phyloP scores from a whole-genome alignment of 139 green algal genomes.

The Chlorella vulgaris region DNA sequence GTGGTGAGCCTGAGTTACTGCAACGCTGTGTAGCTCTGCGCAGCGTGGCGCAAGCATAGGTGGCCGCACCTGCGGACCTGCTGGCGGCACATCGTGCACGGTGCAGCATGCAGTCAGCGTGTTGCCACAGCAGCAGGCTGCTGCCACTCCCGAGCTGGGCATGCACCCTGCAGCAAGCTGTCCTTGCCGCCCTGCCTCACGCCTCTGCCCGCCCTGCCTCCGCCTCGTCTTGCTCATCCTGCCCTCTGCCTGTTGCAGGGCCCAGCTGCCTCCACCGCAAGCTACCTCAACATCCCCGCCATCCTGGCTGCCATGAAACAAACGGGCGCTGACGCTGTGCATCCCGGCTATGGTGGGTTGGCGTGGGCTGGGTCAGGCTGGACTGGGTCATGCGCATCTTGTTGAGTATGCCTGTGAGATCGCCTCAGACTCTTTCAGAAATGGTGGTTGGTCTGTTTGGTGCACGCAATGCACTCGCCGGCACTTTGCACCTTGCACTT shows the following conservation, averaged over 20 bases:
- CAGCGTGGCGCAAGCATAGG: too few species aligned
- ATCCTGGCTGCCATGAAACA: constrained; percentile 67
- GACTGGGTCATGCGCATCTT: too few species aligned
- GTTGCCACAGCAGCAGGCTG: too few species aligned
- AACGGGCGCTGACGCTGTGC: constrained; percentile 72
- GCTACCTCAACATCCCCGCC: constrained; percentile 75
- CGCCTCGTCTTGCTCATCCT: background rate
- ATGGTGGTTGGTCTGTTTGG: background rate
- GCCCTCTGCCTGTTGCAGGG: constrained; percentile 50
- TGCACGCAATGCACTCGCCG: background rate
- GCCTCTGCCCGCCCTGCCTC: background rate
- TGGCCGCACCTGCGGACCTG: too few species aligned
- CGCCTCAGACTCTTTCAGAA: too few species aligned
- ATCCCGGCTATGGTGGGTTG: constrained; percentile 73
- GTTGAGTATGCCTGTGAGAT: too few species aligned
- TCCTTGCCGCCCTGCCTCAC: too few species aligned
- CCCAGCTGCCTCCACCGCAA: constrained; percentile 62
- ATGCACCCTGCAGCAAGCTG: too few species aligned
- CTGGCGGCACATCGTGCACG: too few species aligned
- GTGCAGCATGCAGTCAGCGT: too few species aligned
- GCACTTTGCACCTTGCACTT: too few species aligned
- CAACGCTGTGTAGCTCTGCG: background rate
- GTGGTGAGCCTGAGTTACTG: background rate
- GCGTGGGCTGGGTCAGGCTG: background rate
- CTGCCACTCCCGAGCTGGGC: too few species aligned